Evolutionary conservation across 768 basidiomycete species (phyloP).

Genomic region (Lanmaoa pseudosensibilis): DNA sequence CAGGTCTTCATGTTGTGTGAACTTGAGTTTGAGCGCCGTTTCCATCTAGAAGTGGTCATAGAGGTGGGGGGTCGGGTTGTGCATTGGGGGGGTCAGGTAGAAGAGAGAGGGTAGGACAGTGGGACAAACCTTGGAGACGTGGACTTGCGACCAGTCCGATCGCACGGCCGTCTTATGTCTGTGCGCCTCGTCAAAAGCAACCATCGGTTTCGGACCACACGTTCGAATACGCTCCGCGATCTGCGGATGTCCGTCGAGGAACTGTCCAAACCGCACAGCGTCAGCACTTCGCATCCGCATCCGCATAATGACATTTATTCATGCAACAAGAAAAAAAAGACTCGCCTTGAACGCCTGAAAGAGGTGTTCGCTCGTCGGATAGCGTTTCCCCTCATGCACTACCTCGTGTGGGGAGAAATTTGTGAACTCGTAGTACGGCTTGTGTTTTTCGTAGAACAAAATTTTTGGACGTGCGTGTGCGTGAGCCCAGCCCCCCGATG

Average conservation of each 20-base stretch:
- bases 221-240: conserved; percentile 72
- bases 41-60: conserved; percentile 52
- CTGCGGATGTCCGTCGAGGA: conserved; percentile 56
- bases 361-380: conserved; percentile 76
- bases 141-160: conserved; percentile 67
- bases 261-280: conserved; percentile 37
- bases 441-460: conserved; percentile 62
- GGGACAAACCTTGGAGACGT: conserved; percentile 52
- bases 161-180: conserved; percentile 63
- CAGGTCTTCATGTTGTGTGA: conserved; percentile 63
- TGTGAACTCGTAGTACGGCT: conserved; percentile 70
- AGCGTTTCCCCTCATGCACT: conserved; percentile 57
- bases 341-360: conserved; percentile 75
- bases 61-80: too few species aligned
- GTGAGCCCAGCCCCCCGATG: conserved; percentile 25
- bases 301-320: background rate
- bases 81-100: background rate
- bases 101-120: background rate
- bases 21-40: conserved; percentile 60
- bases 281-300: background rate
- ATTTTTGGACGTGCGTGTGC: conserved; percentile 36
- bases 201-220: conserved; percentile 57
- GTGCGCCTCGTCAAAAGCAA: conserved; percentile 66
- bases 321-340: background rate
- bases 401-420: conserved; percentile 75